Evolutionary conservation across 2,329 filamentous ascomycete species (phyloP).

Genomic region (Claviceps arundinis): DNA sequence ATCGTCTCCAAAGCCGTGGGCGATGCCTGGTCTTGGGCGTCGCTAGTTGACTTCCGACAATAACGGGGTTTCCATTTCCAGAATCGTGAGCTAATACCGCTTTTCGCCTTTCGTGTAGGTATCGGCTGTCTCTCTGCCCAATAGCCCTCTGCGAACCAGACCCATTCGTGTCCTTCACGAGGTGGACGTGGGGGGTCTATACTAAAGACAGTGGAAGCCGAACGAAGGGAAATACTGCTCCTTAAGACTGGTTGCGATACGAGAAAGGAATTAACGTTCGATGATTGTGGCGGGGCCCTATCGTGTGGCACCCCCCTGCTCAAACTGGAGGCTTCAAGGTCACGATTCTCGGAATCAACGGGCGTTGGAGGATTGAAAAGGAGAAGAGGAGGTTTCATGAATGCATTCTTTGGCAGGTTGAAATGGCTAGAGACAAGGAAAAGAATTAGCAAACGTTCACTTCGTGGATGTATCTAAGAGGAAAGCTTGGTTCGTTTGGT

Average conservation of each 20-base stretch:
- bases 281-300: neutral
- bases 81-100: constrained; percentile 20
- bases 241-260: neutral
- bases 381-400: constrained; percentile 8
- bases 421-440: constrained; percentile 17
- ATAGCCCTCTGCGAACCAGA: constrained; percentile 49
- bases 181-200: constrained; percentile 43
- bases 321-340: constrained; percentile 1
- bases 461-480: neutral
- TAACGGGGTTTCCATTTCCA: constrained; percentile 30
- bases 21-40: constrained; percentile 14
- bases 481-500: neutral
- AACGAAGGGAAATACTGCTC: constrained; percentile 2
- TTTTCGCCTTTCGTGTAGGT: constrained; percentile 14
- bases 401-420: constrained; percentile 12
- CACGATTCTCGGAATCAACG: neutral
- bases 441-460: neutral
- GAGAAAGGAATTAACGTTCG: neutral
- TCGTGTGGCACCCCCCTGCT: constrained; percentile 3
- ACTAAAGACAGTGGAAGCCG: neutral
- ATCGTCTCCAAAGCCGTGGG: constrained; percentile 11
- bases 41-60: constrained; percentile 23
- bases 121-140: constrained; percentile 40
- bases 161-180: constrained; percentile 43
- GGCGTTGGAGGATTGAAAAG: constrained; percentile 8